Conservation (phyloP, 2,329 filamentous ascomycete species). For the Coniochaeta sp. region DNA sequence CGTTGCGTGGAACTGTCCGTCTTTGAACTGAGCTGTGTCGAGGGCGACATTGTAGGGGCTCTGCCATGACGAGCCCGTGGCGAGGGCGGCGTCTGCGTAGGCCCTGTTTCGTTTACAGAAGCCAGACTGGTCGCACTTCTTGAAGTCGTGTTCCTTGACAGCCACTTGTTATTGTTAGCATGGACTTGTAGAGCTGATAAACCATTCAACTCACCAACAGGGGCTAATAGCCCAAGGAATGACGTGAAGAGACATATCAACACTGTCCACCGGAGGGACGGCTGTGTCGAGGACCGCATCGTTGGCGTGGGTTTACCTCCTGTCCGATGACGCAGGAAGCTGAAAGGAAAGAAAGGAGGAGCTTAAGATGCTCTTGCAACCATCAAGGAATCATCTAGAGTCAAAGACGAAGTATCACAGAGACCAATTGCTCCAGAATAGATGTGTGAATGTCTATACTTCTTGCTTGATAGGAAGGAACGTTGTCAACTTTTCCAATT, state of each 20-base stretch:
- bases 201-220: constrained; percentile 45
- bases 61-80: constrained; percentile 57
- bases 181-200: neutral
- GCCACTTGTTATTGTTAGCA: constrained; percentile 42
- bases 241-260: constrained; percentile 53
- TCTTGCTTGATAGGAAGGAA: neutral
- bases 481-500: neutral
- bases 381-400: constrained; percentile 4
- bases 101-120: constrained; percentile 95
- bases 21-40: constrained; percentile 65
- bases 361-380: neutral
- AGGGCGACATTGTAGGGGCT: constrained; percentile 74
- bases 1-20: constrained; percentile 71
- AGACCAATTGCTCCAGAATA: neutral
- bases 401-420: neutral
- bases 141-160: constrained; percentile 97
- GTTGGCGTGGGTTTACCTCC: constrained; percentile 8
- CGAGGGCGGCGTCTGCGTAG: constrained; percentile 70
- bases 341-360: constrained; percentile 7
- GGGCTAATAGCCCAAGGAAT: constrained; percentile 53
- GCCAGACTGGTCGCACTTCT: constrained; percentile 89
- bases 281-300: constrained; percentile 44
- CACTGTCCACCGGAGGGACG: constrained; percentile 58
- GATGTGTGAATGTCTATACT: neutral
- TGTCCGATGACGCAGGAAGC: neutral